A percentile compares a stretch with the other conserved stretches of the same genome.
Evolutionary conservation across 352 stramenopile species (phyloP).

Genomic region (Phytopythium cucurbitacearum): DNA sequence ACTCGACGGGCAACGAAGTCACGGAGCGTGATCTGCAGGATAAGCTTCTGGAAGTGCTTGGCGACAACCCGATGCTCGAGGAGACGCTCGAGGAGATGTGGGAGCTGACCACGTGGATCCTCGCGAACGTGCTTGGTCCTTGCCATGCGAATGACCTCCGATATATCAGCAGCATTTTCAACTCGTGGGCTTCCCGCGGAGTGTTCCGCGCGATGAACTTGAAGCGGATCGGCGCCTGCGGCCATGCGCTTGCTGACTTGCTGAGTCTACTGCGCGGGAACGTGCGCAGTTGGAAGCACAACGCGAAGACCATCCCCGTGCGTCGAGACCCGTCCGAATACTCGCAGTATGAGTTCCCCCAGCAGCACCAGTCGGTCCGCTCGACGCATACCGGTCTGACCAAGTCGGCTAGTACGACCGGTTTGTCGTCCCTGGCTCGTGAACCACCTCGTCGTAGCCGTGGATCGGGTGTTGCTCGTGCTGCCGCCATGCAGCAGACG

Average conservation of each 20-base stretch:
- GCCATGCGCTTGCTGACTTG: constrained; percentile 64
- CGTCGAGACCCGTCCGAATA: constrained; percentile 84
- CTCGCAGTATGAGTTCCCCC: constrained; percentile 77
- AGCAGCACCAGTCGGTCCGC: constrained; percentile 40
- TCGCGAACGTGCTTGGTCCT: constrained; percentile 93
- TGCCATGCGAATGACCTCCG: constrained; percentile 94
- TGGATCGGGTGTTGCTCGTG: constrained; percentile 75
- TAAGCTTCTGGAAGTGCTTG: constrained; percentile 76
- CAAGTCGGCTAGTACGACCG: constrained; percentile 88
- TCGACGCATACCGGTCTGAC: constrained; percentile 46
- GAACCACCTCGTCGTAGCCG: constrained; percentile 75
- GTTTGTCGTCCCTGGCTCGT: constrained; percentile 66
- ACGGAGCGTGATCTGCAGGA: constrained; percentile 75
- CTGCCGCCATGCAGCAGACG: constrained; percentile 75
- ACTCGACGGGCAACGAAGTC: constrained; percentile 53
- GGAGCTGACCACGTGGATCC: constrained; percentile 94
- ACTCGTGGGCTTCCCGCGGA: constrained; percentile 71
- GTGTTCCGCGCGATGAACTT: constrained; percentile 79
- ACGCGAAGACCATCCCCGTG: constrained; percentile 76
- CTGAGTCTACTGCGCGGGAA: constrained; percentile 70
- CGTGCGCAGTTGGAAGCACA: constrained; percentile 64
- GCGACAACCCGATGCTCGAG: constrained; percentile 78
- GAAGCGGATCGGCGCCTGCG: constrained; percentile 60
- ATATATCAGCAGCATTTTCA: constrained; percentile 85
- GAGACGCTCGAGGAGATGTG: constrained; percentile 96